Evolutionary conservation across 306 rosid species (phyloP).

Genomic region (Acacia crassicarpa): DNA sequence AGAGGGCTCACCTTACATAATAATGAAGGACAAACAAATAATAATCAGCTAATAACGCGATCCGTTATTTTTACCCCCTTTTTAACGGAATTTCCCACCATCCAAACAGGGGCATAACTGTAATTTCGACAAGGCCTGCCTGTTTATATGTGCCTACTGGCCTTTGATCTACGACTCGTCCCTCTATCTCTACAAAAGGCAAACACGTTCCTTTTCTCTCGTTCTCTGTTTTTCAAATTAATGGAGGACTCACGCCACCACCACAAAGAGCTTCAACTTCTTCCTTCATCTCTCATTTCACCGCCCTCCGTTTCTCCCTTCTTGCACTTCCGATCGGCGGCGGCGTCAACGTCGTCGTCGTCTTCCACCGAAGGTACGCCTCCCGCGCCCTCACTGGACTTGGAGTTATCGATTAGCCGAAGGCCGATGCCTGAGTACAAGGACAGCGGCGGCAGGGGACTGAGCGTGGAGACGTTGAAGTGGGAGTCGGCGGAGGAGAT

Average conservation of each 20-base stretch:
- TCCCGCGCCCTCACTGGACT: constrained; percentile 58
- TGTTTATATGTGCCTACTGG: constrained; percentile 40
- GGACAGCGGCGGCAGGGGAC: neutral
- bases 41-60: neutral
- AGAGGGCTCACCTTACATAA: neutral
- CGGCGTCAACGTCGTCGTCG: constrained; percentile 1
- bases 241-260: constrained; percentile 71
- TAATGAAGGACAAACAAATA: neutral
- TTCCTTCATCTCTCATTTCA: constrained; percentile 51
- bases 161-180: constrained; percentile 16
- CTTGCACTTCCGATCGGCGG: constrained; percentile 49
- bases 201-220: neutral
- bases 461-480: constrained; percentile 64
- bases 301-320: constrained; percentile 33
- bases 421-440: constrained; percentile 40
- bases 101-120: constrained; percentile 36
- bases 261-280: constrained; percentile 76
- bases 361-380: constrained; percentile 3
- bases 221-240: neutral
- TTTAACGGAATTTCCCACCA: constrained; percentile 51
- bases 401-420: constrained; percentile 76
- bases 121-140: neutral
- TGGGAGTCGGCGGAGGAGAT: constrained; percentile 97
- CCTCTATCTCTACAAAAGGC: neutral
- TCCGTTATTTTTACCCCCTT: constrained; percentile 62